Base-by-base conservation (phyloP, 2,329 filamentous ascomycete species). In the Aaosphaeria arxii region DNA sequence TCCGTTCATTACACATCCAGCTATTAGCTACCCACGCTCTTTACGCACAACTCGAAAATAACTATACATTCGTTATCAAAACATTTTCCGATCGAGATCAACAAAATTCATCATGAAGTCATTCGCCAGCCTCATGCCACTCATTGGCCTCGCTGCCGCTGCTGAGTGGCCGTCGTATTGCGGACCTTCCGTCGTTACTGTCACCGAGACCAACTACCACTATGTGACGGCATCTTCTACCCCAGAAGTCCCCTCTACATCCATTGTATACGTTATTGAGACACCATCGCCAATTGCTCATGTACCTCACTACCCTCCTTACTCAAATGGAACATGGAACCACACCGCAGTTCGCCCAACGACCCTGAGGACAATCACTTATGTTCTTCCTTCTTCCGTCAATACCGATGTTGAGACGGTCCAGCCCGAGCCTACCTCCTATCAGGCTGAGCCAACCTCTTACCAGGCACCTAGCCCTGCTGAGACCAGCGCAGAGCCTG, bases 261-360 rank as follows among this genome's bases (percentile, higher is more conserved):
- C 44, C 32, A 32, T 29, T 11, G 17, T 24, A 24, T 24, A 24
- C 13, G 30, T 52, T 43, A 41, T 49, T 40, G 29, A 47, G 4
- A 47, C 47, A 3, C 43, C 44, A 4, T 50, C 45, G 5, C 42
- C 44, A 6, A 24, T 24, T 24, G 17, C 17, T 24, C 17, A 24
- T 24, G 17, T 24, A 24, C 17, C 17, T 24, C 17, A 24, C 17
- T 24, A 24, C 17, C 17, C 9, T 29, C 51, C 47, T 35, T 44
- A 48, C 28, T 43, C 48, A 11, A 56, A 59, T 43, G 45, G 46
- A 5, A 54, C 52, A 7, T 42, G 45, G 43, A 39, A 42, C 11
- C 17, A 24, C 17, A 24, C 17, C 17, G 17, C 17, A 24, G 17
- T 24, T 24, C 17, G 17, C 17, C 17, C 17, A 24, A 24, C 17